Evolutionary conservation across 768 basidiomycete species (phyloP), one percentile per base, ranked within the genome.

Genomic region (Aureoboletus auriporus): DNA sequence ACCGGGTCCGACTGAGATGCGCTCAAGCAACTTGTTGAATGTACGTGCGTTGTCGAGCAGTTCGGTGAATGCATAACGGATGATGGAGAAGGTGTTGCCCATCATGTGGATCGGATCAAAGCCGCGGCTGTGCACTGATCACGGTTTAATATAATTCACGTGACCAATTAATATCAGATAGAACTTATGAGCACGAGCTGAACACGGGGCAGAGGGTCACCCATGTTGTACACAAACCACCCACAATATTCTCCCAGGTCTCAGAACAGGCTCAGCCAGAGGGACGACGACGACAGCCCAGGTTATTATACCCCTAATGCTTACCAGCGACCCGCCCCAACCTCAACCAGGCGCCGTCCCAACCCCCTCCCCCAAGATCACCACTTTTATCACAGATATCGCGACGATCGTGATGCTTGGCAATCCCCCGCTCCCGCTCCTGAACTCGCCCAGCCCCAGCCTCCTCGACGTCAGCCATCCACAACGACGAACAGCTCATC

Each of bases 1-100:
- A 0, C 84, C 86, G 0, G 86, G 84, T 8, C 69, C 68, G 0
- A 30, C 35, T 8, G 69, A 47, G 39, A 77, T 43, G 39, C 74
- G 70, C 27, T 65, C 54, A 6, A 59, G 54, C 47, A 77, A 46
- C 0, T 48, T 35, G 20, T 62, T 56, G 27, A 71, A 59, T 4
- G 58, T 41, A 41, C 40, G 54, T 11, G 56, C 42, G 14, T 42
- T 55, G 29, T 51, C 52, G 42, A 56, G 36, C 28, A 67, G 52
- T 13, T 66, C 60, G 5, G 28, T 14, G 34, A 66, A 35, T 1
- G 53, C 58, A 38, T 53, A 46, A 26, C 56, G 55, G 11, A 56
- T 2, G 49, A 57, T 40, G 2, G 65, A 60, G 16, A 68, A 4
- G 14, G 51, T n/a, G 49, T 58, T 68, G 49, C 65, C 66, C 65